phyloP scores from a whole-genome alignment of 2,329 filamentous ascomycete species.

The Botrytis squamosa region DNA sequence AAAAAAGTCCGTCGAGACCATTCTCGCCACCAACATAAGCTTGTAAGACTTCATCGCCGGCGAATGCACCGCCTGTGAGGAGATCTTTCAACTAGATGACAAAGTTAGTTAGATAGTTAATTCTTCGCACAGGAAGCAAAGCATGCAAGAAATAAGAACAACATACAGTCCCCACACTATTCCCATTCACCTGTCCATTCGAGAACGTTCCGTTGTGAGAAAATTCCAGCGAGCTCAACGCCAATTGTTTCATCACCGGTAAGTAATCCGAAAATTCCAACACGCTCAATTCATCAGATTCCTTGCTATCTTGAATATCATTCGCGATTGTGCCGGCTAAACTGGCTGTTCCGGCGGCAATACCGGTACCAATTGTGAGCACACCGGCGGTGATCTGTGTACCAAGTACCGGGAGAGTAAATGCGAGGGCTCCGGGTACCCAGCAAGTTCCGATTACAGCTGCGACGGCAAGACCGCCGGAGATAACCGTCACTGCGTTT shows the following conservation, averaged over 20 bases:
- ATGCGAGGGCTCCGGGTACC: background rate
- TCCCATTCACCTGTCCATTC: background rate
- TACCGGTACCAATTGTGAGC: background rate
- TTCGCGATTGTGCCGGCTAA: background rate
- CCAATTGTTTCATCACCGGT: background rate
- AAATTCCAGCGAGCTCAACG: background rate
- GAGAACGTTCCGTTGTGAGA: background rate
- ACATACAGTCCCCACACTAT: background rate
- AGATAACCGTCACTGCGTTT: background rate
- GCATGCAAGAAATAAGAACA: background rate
- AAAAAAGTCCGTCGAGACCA: background rate
- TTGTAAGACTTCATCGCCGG: background rate
- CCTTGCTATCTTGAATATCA: background rate
- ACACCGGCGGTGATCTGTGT: background rate
- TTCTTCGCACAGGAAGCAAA: no score
- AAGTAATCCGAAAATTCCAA: background rate
- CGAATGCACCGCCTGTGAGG: background rate
- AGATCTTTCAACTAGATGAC: background rate
- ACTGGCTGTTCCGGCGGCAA: background rate
- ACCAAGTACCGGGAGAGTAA: background rate
- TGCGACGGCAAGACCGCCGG: background rate
- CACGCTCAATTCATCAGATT: background rate
- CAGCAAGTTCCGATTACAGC: background rate
- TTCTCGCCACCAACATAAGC: background rate
- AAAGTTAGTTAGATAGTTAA: background rate